Evolutionary conservation across 192 early-diverging fungal genomes (phyloP), one percentile per base, ranked within the genome.

Genomic region (Coemansia furcata): DNA sequence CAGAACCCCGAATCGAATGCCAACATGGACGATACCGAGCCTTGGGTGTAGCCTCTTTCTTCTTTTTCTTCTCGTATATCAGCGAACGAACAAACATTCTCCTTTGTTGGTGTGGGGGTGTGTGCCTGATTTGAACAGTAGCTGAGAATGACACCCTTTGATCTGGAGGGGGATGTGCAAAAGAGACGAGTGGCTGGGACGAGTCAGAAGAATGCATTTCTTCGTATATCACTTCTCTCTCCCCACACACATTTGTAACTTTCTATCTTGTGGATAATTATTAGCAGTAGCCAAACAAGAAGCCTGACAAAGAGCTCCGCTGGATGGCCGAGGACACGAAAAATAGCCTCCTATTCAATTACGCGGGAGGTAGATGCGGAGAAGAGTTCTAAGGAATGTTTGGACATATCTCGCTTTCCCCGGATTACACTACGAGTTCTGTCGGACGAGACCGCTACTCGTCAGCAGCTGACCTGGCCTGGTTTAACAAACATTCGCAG

Each of bases 21-120:
- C 23, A 26, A 26, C 23, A 72, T 74, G 70, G 78, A 81, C 39
- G 78, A 81, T 8, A 73, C 54, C 29, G 78, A 81, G 33, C 72
- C 72, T 6, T 81, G 78, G 78, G 72, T 74, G 15, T 81, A 72
- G 33, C 46, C 4, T 29, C n/a, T 32, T 19, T 38, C 44, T 26
- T 19, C 7, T 35, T 46, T 6, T 23, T 11, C 43, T 17, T 11
- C 23, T 39, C 21, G 36, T 23, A 17, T 36, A 15, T 21, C 46
- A 47, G 46, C n/a, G 19, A 47, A 47, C 46, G 21, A 21, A 21
- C 46, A 19, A 47, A 19, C n/a, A 46, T 58, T 23, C 9, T 30
- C 3, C 1, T 58, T 44, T 39, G 15, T 21, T 44, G 39, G 39
- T 40, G 39, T 14, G 39, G 39, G 39, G 39, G 10, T 14, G 39